Percentiles rank a stretch among this genome's conserved stretches.
Conservation (phyloP, 1,284 basidiomycete species). For the Cystobasidiaceae sp. region DNA sequence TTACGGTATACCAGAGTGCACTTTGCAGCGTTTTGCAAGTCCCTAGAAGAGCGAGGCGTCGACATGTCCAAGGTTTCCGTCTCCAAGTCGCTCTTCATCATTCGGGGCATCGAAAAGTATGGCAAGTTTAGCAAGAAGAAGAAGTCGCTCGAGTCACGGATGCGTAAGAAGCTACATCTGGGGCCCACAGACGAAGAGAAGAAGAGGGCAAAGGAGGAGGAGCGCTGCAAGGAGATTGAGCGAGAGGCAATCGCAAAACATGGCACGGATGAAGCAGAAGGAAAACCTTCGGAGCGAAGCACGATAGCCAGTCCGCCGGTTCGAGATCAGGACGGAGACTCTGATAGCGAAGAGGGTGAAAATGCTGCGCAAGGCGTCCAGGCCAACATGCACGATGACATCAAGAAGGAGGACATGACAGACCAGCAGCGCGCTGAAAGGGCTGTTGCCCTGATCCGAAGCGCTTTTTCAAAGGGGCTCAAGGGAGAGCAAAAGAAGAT, state of each 20-base stretch:
- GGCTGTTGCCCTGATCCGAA: slow-evolving; percentile 37
- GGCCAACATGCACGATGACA: slow-evolving; percentile 38
- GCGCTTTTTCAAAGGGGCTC: slow-evolving; percentile 33
- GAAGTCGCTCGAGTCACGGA: slow-evolving; percentile 38
- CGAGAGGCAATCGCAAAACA: slow-evolving; percentile 13
- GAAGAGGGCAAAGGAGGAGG: slow-evolving; percentile 15
- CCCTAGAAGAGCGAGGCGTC: slow-evolving; percentile 56
- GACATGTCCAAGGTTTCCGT: slow-evolving; percentile 51
- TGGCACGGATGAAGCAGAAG: background rate
- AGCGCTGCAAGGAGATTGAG: slow-evolving; percentile 35
- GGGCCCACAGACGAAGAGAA: slow-evolving; percentile 12
- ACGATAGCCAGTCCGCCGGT: no score
- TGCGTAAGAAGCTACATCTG: slow-evolving; percentile 39
- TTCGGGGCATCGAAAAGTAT: slow-evolving; percentile 46
- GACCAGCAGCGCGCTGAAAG: slow-evolving; percentile 39
- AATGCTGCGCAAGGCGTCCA: slow-evolving; percentile 36
- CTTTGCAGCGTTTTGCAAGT: slow-evolving; percentile 60
- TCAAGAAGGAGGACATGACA: slow-evolving; percentile 37
- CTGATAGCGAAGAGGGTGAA: background rate
- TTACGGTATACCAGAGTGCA: slow-evolving; percentile 47
- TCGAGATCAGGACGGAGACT: background rate
- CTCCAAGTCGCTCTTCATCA: slow-evolving; percentile 36
- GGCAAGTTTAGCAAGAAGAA: slow-evolving; percentile 44
- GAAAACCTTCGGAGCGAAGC: background rate
- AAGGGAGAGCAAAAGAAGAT: slow-evolving; percentile 26